Base-by-base conservation (phyloP, 345 rosid species). In the Excoecaria cochinchinensis region DNA sequence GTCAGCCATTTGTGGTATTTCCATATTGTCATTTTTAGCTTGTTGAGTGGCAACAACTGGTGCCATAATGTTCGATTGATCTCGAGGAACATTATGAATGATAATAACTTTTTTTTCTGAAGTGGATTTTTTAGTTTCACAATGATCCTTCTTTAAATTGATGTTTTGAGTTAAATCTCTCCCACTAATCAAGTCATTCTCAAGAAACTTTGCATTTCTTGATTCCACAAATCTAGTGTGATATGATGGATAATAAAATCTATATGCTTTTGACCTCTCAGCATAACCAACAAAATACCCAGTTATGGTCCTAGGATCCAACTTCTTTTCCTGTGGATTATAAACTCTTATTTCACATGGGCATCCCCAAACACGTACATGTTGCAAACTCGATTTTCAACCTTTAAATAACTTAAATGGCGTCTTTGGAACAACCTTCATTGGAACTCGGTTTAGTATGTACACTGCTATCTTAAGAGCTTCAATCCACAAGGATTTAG, bases 271-370 rank as follows among this genome's bases (percentile, higher is more conserved):
- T 36, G 53, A n/a, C 39, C 40, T 71, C 39, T 71, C 3, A 17
- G 74, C 50, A 71, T 71, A 71, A 25, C 44, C 63, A 69, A 39
- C 36, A 24, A 71, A 71, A 71, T 56, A 71, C 66, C n/a, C 46
- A 66, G 22, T 55, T 15, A 55, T 55, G 3, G 14, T 61, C 6
- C 44, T 25, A 8, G 40, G 40, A 22, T 65, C 50, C 7, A 65
- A 12, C n/a, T 22, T 69, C 25, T 42, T 66, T 16, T 66, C 70
- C 15, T 39, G n/a, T 46, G 58, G 76, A 25, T 73, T 42, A 22
- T 60, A 60, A 17, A 46, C 11, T 15, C 46, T 73, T 46, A 60
- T 55, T 24, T 25, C 40, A 21, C 19, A 7, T 14, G 1, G 38
- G 16, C 44, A 73, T 38, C 24, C 69, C 68, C 46, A 46, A 57